phyloP scores from a whole-genome alignment of 1,284 basidiomycete species.

The Paramarasmius palmivorus region DNA sequence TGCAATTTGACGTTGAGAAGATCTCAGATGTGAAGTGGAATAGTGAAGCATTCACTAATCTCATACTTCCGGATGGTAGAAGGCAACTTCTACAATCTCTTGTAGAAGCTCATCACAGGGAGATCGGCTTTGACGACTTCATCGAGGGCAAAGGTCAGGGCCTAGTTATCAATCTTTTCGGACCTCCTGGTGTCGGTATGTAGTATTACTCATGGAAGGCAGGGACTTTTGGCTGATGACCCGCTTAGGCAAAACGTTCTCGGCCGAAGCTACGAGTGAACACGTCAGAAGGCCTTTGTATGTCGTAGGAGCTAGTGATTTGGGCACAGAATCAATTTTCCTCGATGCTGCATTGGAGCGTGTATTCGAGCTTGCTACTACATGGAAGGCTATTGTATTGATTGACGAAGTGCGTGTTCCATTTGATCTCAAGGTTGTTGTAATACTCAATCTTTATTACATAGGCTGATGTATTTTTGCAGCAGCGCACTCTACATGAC shows the following conservation, averaged over 20 bases:
- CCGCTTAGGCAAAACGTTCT: constrained; percentile 43
- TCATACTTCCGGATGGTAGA: constrained; percentile 51
- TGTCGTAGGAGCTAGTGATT: constrained; percentile 56
- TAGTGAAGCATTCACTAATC: constrained; percentile 55
- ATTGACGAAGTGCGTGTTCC: constrained; percentile 49
- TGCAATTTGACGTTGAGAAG: constrained; percentile 55
- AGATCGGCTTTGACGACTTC: constrained; percentile 59
- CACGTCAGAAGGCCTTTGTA: constrained; percentile 59
- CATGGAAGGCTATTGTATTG: constrained; percentile 64
- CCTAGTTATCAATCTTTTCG: no score
- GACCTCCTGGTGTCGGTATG: constrained; percentile 59
- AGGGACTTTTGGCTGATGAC: not conserved
- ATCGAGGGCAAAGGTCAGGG: constrained; percentile 62
- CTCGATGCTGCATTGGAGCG: constrained; percentile 44
- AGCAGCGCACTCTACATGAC: constrained; percentile 62
- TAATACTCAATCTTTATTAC: not conserved
- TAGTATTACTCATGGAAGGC: constrained; percentile 23
- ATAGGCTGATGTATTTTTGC: constrained; percentile 60
- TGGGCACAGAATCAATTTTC: constrained; percentile 48
- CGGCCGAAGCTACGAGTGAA: constrained; percentile 64
- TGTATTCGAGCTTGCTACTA: constrained; percentile 53
- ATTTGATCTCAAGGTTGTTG: not conserved
- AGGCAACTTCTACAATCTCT: constrained; percentile 58
- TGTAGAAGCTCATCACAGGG: constrained; percentile 55
- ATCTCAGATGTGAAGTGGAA: constrained; percentile 56